Base-by-base conservation (phyloP, 352 stramenopile genomes). In the Aphanomyces invadans region DNA sequence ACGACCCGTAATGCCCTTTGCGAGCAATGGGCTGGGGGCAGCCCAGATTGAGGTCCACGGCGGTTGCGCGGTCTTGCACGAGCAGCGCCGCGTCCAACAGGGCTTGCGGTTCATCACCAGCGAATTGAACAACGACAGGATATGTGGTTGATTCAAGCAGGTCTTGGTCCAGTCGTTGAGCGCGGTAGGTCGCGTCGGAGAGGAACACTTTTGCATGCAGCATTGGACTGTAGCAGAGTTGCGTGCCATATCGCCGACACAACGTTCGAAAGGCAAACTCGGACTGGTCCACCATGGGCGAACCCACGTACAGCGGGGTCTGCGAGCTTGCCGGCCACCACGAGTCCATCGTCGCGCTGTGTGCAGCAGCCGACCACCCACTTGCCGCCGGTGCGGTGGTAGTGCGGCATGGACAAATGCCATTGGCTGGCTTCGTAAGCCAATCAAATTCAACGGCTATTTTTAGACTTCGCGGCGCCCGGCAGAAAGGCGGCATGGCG, bases 161-260 rank as follows among this genome's bases (percentile, higher is more conserved):
- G 42, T 71, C 74, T 9, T 73, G 81, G 62, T 87, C 74, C 38
- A 60, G 62, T 46, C 68, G 77, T 71, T 39, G 62, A 62, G 49
- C 61, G 49, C 44, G 60, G 51, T 68, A 77, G 54, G 70, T 68
- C 39, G 65, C 38, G 28, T 73, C 67, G 9, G 75, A 68, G 10
- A 76, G 51, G 63, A 91, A 86, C 61, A 88, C 81, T 33, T 65
- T 72, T 36, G 79, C 71, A 75, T 98, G 93, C 19, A 99, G 92
- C 97, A 99, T 99, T 42, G 96, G 97, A 67, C 96, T 99, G 82
- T 98, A 99, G 76, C 90, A 98, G n/a, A 98, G 77, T 60, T 98
- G 80, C 19, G 92, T 83, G 55, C 97, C 96, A 73, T 99, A 97
- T 36, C 77, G 74, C 39, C 97, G 82, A 73, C 88, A 97, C 57